Base-by-base conservation (phyloP, 306 rosid genomes). In the Senna siamea region DNA sequence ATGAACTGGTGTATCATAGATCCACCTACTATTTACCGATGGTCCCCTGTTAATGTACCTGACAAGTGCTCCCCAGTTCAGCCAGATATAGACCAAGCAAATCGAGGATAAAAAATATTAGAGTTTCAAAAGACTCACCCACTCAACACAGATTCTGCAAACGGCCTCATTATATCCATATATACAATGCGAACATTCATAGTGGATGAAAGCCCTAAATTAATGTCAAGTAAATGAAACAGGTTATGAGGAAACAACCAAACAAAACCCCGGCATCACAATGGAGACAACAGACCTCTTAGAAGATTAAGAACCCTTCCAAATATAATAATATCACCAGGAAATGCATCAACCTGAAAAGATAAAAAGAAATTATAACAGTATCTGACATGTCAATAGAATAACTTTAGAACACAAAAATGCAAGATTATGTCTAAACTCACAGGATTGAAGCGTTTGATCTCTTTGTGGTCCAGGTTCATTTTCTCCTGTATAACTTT, bases 251-350 rank as follows among this genome's bases (percentile, higher is more conserved):
- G 19, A 64, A 7, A 54, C n/a, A 69, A 50, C 47, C 76, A 64
- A 63, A 70, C 19, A 80, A 63, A 61, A 67, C 52, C 23, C 38
- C 32, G 52, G 67, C 69, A 59, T 38, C 47, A 52, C 35, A 70
- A 60, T 58, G 61, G 77, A 67, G 67, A 72, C 22, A 48, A 71
- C 83, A 77, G 71, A 95, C 98, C 99, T 95, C 99, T 80, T 56
- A 95, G 91, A 78, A 95, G 98, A 88, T 92, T 88, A 80, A 95
- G 98, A 75, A 92, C 99, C 80, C 98, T 89, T 50, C 90, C 85
- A 81, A 92, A 95, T 56, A 95, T 95, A 70, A 95, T 92, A 80
- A 95, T 92, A 82, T 95, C 99, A 79, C 99, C 98, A 77, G 99
- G 99, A 85, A 95, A 90, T 73, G 99, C 98, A 80, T 95, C 99